A percentile compares a stretch with the other conserved stretches of the same genome.
phyloP scores from a whole-genome alignment of 495 filamentous ascomycete genomes.

The Tuber microsphaerosporum region DNA sequence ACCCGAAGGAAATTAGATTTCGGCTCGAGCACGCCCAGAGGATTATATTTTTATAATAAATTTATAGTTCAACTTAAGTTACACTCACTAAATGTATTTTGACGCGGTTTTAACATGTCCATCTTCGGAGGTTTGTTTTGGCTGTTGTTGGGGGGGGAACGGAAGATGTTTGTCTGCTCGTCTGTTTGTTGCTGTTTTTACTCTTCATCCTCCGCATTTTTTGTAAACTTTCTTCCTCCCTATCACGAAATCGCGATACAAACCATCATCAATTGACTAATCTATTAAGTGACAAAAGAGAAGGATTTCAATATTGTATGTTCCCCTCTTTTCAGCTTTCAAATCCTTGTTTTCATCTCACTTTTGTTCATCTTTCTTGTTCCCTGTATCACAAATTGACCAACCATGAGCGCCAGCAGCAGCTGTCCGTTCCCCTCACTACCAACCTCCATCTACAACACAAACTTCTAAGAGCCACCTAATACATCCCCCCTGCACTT shows the following conservation, averaged over 20 bases:
- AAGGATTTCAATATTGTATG: not conserved
- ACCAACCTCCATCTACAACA: slow-evolving; percentile 8
- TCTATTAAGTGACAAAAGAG: not conserved
- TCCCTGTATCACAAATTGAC: slow-evolving; percentile 4
- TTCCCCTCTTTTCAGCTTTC: not conserved
- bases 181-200: not conserved
- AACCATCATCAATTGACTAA: not conserved
- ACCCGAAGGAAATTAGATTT: not conserved
- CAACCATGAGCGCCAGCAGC: not conserved
- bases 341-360: not conserved
- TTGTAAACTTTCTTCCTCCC: not conserved
- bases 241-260: not conserved
- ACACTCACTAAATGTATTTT: not conserved
- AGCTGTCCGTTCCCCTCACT: not conserved
- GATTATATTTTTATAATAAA: not conserved
- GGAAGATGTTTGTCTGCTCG: not conserved
- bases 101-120: not conserved
- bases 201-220: not conserved
- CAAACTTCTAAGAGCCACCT: slow-evolving; percentile 10
- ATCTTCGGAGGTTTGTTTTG: not conserved
- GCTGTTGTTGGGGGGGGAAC: not conserved
- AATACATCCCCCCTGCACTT: slow-evolving; percentile 9
- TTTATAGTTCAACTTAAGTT: not conserved
- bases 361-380: not conserved
- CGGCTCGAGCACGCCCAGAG: not conserved